Evolutionary conservation across 1,284 basidiomycete genomes (phyloP).

Genomic region (Pseudozyma flocculosa): DNA sequence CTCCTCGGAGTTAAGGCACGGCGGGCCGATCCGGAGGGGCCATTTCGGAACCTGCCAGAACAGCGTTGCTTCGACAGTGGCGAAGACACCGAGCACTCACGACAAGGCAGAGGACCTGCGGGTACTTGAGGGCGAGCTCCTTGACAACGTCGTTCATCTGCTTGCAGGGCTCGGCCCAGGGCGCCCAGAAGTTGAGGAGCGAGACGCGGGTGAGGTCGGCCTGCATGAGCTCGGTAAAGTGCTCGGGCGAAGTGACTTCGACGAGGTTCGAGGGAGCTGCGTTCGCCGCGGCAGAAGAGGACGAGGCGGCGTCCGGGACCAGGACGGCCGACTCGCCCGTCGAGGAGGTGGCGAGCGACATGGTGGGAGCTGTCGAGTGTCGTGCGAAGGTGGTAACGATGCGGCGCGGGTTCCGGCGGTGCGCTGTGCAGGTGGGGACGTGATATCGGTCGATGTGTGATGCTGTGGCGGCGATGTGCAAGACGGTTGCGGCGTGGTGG

Average conservation of each 20-base stretch:
- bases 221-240: slow-evolving; percentile 49
- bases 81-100: slow-evolving; percentile 58
- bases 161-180: slow-evolving; percentile 57
- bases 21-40: too few relatives aligned
- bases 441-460: too few relatives aligned
- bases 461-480: too few relatives aligned
- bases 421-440: too few relatives aligned
- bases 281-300: neutral
- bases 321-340: slow-evolving; percentile 3
- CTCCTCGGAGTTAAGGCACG: too few relatives aligned
- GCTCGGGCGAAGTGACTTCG: slow-evolving; percentile 54
- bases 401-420: too few relatives aligned
- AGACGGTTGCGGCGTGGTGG: too few relatives aligned
- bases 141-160: slow-evolving; percentile 55
- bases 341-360: slow-evolving; percentile 4
- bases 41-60: too few relatives aligned
- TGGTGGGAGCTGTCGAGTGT: neutral
- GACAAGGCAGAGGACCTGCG: slow-evolving; percentile 71
- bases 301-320: neutral
- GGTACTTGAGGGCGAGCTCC: slow-evolving; percentile 70
- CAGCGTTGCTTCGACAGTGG: too few relatives aligned
- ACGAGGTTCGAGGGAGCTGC: slow-evolving; percentile 42
- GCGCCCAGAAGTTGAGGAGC: slow-evolving; percentile 57
- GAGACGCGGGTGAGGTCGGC: slow-evolving; percentile 51
- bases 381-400: too few relatives aligned